Percentiles rank a stretch among this genome's conserved stretches.
Evolutionary conservation across 1,284 basidiomycete genomes (phyloP).

Genomic region (Cystobasidium pallidum): DNA sequence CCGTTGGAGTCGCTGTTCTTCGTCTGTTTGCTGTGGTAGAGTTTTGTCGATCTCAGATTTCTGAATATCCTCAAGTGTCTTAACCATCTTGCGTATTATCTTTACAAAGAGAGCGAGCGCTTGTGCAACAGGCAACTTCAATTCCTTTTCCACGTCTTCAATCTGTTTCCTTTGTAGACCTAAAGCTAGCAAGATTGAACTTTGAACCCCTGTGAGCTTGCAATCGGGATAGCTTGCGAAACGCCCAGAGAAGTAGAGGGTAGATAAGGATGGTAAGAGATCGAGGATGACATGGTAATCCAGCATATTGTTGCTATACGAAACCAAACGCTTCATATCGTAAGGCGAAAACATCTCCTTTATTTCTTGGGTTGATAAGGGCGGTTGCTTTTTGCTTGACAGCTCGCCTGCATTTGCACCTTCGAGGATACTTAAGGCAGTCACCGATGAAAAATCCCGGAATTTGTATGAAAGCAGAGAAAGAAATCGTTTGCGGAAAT

Average conservation of each 20-base stretch:
- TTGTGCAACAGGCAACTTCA: slow-evolving; percentile 83
- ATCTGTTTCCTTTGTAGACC: slow-evolving; percentile 90
- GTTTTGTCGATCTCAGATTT: slow-evolving; percentile 67
- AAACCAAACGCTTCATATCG: slow-evolving; percentile 92
- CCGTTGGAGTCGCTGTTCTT: not conserved
- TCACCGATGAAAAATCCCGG: slow-evolving; percentile 85
- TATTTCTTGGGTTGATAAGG: slow-evolving; percentile 69
- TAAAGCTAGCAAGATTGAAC: slow-evolving; percentile 77
- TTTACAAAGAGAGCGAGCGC: slow-evolving; percentile 89
- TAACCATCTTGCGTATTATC: slow-evolving; percentile 81
- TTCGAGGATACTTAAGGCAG: slow-evolving; percentile 84
- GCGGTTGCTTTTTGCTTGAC: slow-evolving; percentile 56
- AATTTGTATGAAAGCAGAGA: slow-evolving; percentile 91
- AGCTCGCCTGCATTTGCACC: slow-evolving; percentile 68
- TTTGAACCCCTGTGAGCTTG: slow-evolving; percentile 78
- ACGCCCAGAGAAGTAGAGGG: slow-evolving; percentile 80
- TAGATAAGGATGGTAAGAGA: slow-evolving; percentile 77
- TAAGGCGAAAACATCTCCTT: slow-evolving; percentile 79
- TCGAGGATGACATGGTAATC: slow-evolving; percentile 97
- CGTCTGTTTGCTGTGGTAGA: slow-evolving; percentile 46
- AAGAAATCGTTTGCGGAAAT: slow-evolving; percentile 90
- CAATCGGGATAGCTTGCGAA: slow-evolving; percentile 63
- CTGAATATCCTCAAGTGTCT: slow-evolving; percentile 77
- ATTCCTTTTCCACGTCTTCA: slow-evolving; percentile 86
- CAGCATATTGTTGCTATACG: slow-evolving; percentile 93